phyloP scores from a whole-genome alignment of 306 rosid species.

The Cicer cuneatum region DNA sequence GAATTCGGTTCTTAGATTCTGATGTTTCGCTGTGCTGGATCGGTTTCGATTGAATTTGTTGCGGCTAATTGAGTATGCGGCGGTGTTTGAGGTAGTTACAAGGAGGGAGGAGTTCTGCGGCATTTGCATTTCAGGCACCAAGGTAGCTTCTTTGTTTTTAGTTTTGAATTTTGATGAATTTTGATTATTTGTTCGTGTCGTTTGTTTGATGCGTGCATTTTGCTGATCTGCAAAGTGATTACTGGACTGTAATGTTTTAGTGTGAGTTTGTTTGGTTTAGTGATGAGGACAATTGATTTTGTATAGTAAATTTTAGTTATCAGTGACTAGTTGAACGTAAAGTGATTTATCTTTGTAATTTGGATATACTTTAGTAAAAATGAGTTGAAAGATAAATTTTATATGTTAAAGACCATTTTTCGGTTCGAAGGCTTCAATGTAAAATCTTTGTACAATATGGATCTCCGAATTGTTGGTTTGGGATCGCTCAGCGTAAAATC shows the following conservation, averaged over 20 bases:
- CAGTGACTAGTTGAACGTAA: neutral
- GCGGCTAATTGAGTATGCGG: constrained; percentile 40
- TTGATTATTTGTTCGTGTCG: neutral
- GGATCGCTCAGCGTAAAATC: constrained; percentile 1
- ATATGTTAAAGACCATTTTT: neutral
- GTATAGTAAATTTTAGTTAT: neutral
- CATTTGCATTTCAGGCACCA: constrained; percentile 55
- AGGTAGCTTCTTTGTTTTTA: constrained; percentile 2
- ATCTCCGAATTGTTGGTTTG: constrained; percentile 11
- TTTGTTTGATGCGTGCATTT: constrained; percentile 19
- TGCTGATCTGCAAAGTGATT: constrained; percentile 14
- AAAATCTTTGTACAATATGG: neutral
- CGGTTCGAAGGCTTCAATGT: neutral
- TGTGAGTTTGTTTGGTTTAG: neutral
- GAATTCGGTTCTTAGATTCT: constrained; percentile 38
- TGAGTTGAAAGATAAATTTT: neutral
- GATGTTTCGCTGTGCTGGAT: constrained; percentile 41
- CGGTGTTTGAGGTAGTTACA: constrained; percentile 41
- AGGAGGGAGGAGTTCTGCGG: constrained; percentile 61
- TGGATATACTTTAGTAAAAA: neutral
- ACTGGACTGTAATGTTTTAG: neutral
- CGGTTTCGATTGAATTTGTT: constrained; percentile 37
- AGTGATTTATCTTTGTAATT: neutral
- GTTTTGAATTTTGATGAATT: neutral
- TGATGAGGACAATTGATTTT: neutral